Base-by-base conservation (phyloP, 1,284 basidiomycete genomes). In the Trametes sp. region DNA sequence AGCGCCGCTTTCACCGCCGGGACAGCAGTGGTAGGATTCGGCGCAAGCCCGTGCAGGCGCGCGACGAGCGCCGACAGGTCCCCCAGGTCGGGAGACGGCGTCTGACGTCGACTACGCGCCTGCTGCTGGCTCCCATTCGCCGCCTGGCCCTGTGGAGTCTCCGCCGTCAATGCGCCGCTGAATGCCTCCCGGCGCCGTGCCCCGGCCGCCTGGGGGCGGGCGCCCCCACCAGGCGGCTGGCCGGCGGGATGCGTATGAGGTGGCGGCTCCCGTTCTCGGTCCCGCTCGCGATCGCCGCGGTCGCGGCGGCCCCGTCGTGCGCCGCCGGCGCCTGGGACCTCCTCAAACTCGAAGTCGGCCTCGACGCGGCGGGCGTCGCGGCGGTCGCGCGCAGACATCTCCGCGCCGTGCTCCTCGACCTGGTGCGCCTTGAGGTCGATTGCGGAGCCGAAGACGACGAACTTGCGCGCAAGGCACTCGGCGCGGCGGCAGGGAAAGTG, bases 361-460 rank as follows among this genome's bases (percentile, higher is more conserved):
- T 91, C 85, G 8, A 99, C 80, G 14, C 94, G 86, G 24, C 92
- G 81, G 0, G 90, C 92, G 50, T 94, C 92, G 61, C 87, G 89
- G 62, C 86, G 88, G 71, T 96, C 94, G 23, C 88, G 83, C 1
- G 90, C 78, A 16, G 85, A 88, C 89, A 98, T 94, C 42, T 89
- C 86, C 4, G 87, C 87, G 11, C 89, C 92, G 71, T 98, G 97
- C 71, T 88, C 87, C 62, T 92, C 89, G 21, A 98, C 88, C 81
- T 93, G 91, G 75, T 99, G 97, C 0, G 91, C 96, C 76, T 97
- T 90, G 52, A 98, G 87, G 73, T 98, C 98, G 35, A 99, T 80
- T 38, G 88, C 83, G 23, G 90, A 90, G 53, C 87, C 88, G 75
- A 98, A 99, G 16, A 99, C 97, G 54, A 98, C 92, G 71, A 98